Conservation (phyloP, 495 filamentous ascomycete species). For the Sphaerosporella brunnea region DNA sequence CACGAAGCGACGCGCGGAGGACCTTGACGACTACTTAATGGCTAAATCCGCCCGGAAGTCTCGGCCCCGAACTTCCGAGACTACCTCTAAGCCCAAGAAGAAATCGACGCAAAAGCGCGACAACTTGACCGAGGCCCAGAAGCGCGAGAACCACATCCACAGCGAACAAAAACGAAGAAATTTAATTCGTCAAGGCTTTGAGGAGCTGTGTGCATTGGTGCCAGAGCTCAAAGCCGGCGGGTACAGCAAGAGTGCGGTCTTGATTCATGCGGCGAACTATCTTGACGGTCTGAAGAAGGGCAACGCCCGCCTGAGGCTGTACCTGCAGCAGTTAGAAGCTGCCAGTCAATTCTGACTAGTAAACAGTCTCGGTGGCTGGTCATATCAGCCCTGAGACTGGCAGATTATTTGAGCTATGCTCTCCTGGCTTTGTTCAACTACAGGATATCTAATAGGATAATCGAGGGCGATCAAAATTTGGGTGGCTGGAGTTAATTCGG, state of each 20-base stretch:
- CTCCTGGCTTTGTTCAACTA: not conserved
- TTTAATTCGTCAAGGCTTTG: conserved; percentile 59
- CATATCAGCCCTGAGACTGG: not conserved
- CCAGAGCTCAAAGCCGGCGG: conserved; percentile 50
- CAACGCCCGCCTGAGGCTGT: conserved; percentile 32
- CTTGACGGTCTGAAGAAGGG: conserved; percentile 51
- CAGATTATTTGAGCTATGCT: not conserved
- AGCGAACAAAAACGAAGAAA: conserved; percentile 77
- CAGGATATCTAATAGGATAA: no score
- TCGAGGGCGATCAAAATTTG: not conserved
- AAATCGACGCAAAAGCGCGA: conserved; percentile 36
- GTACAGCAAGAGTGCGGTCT: conserved; percentile 62
- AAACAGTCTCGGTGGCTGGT: no score
- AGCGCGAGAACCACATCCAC: conserved; percentile 70
- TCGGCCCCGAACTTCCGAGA: conserved; percentile 19
- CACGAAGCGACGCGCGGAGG: conserved; percentile 21
- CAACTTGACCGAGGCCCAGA: conserved; percentile 69
- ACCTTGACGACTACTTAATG: conserved; percentile 18
- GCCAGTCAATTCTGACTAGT: conserved; percentile 4
- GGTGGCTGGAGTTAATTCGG: not conserved
- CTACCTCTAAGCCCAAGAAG: conserved; percentile 18
- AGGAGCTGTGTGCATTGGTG: conserved; percentile 51
- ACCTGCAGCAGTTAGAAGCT: conserved; percentile 21
- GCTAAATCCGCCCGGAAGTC: conserved; percentile 19
- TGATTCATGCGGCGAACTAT: conserved; percentile 53